phyloP scores from a whole-genome alignment of 1,139 yeast genomes.

The Pichia cactophila region DNA sequence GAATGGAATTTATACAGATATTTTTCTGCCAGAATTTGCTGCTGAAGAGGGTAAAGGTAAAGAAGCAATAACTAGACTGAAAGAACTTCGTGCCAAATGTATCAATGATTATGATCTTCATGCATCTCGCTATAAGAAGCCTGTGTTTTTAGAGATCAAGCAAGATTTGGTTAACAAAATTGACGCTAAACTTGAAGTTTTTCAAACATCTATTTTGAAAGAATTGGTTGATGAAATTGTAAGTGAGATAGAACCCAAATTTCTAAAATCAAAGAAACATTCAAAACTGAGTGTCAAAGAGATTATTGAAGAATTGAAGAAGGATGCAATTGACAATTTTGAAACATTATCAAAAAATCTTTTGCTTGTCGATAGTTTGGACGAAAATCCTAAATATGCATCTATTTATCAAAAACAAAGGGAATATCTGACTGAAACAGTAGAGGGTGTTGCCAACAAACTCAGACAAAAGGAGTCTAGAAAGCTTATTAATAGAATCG shows the following conservation, averaged over 20 bases:
- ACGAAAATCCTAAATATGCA: not conserved
- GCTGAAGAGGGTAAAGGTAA: constrained; percentile 20
- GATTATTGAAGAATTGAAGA: not conserved
- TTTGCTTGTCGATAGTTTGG: constrained; percentile 1
- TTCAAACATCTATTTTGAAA: constrained; percentile 4
- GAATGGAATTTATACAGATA: constrained; percentile 37
- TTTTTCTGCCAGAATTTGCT: constrained; percentile 32
- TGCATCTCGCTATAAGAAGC: constrained; percentile 65
- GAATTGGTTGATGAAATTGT: constrained; percentile 28
- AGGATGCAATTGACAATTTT: not conserved
- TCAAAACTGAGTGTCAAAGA: constrained; percentile 1
- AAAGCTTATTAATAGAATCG: constrained; percentile 31
- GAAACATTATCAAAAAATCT: not conserved
- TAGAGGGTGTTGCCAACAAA: constrained; percentile 20
- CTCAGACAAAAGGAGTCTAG: constrained; percentile 42
- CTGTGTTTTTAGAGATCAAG: constrained; percentile 61
- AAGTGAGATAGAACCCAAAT: constrained; percentile 13
- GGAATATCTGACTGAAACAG: constrained; percentile 21
- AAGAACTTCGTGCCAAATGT: constrained; percentile 36
- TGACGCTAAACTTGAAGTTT: constrained; percentile 34
- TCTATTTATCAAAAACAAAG: constrained; percentile 1
- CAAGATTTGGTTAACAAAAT: constrained; percentile 40
- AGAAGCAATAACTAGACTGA: constrained; percentile 33
- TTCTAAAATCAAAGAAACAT: constrained; percentile 4
- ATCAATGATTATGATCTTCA: constrained; percentile 51